Base-by-base conservation (phyloP, 345 rosid genomes). In the Syzygium oleosum region DNA sequence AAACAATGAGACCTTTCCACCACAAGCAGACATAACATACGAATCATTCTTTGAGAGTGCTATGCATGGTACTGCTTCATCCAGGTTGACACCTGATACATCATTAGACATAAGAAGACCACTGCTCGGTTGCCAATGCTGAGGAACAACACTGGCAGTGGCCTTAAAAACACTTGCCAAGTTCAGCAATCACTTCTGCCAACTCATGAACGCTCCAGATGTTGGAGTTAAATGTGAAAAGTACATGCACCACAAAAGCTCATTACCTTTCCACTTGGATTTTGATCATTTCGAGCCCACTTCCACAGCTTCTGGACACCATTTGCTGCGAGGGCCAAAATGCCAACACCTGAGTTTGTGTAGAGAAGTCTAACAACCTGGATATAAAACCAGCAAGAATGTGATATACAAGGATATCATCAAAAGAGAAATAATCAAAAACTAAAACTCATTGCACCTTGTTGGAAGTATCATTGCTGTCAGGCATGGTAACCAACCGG, bases 11-110 rank as follows among this genome's bases (percentile, higher is more conserved):
- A 94, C 95, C 91, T 92, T 97, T 84, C 99, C 98, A 14, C 99
- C 99, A 84, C 95, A 90, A 63, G 99, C 99, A 25, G 99, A 97
- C 96, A 95, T 93, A 85, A 97, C 96, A 89, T 97, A 97, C 0
- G 96, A 95, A 90, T 97, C 99, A 88, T 96, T 97, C 90, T 97
- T 97, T 52, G 99, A 95, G 61, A 97, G 95, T 46, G 99, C 98
- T 85, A 97, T 95, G 93, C 99, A 95, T 1, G 98, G 98, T 61
- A 94, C 93, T 43, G 95, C 94, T 90, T 94, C 98, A 84, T 97
- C 98, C 73, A 90, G 94, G 90, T 94, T 96, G 87, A 91, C 95
- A 93, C 94, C 95, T 77, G 95, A 55, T 52, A 93, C 91, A 85
- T 96, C 98, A 88, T 97, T 97, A 59, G 91, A 88, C 98, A 97